phyloP scores from a whole-genome alignment of 805 yeast genomes.

The Kodamaea laetipori region DNA sequence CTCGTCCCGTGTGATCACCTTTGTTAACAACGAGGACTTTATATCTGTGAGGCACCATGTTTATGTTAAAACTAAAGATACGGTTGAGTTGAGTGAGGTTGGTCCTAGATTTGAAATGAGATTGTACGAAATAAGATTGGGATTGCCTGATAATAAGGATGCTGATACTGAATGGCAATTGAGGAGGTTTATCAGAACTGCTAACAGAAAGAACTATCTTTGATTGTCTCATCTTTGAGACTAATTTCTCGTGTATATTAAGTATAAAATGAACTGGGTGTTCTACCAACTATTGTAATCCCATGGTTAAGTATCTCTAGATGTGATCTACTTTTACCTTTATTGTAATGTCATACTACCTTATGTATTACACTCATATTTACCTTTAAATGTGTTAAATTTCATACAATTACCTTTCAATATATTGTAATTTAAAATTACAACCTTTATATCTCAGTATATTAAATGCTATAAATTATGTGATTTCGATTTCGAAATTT shows the following conservation, averaged over 20 bases:
- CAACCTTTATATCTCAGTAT: too few species aligned
- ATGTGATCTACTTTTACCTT: too few species aligned
- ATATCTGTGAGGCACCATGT: conserved; percentile 95
- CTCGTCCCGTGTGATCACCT: conserved; percentile 87
- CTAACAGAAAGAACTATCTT: conserved; percentile 89
- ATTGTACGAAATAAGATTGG: conserved; percentile 81
- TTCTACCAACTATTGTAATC: too few species aligned
- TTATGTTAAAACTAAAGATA: conserved; percentile 83
- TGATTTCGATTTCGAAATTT: conserved; percentile 1
- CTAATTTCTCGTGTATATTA: conserved; percentile 9
- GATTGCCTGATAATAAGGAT: conserved; percentile 92
- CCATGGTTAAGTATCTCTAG: too few species aligned
- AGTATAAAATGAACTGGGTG: background rate
- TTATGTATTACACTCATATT: too few species aligned
- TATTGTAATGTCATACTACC: too few species aligned
- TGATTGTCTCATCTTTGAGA: background rate
- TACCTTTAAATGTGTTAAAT: too few species aligned
- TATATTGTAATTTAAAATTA: too few species aligned
- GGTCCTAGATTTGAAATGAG: conserved; percentile 99
- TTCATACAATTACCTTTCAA: too few species aligned
- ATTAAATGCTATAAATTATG: conserved; percentile 1
- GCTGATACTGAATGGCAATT: conserved; percentile 98
- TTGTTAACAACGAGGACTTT: conserved; percentile 86
- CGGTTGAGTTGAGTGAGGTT: conserved; percentile 90
- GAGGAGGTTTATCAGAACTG: conserved; percentile 91